A percentile compares a stretch with the other conserved stretches of the same genome.
phyloP scores from a whole-genome alignment of 306 rosid genomes.

The Cyamopsis tetragonoloba region DNA sequence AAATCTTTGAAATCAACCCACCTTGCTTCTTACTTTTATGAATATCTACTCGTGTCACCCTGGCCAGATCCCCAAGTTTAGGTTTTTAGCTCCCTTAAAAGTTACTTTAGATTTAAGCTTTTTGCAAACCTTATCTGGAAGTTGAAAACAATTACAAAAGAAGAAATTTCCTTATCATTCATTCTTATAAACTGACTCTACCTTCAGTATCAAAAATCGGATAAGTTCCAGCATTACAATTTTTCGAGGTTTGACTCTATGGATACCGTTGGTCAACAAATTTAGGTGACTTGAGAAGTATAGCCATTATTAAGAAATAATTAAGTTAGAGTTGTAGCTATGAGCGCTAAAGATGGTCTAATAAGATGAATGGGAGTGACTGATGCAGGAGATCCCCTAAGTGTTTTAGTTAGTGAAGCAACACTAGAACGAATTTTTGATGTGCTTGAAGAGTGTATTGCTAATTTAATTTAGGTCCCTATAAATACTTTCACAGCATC shows the following conservation, averaged over 20 bases:
- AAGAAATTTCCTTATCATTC: not conserved
- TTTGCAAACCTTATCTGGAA: constrained; percentile 3
- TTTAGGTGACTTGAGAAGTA: not conserved
- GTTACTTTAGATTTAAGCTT: constrained; percentile 4
- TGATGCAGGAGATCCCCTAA: not conserved
- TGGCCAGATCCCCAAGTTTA: not conserved
- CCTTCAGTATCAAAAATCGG: not conserved
- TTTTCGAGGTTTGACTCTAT: not conserved
- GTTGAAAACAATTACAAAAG: not conserved
- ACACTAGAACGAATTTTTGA: not conserved
- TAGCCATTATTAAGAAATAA: not conserved
- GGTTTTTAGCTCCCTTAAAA: not conserved
- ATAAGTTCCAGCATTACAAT: not conserved
- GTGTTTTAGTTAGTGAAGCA: not conserved
- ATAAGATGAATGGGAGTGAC: not conserved
- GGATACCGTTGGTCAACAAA: not conserved
- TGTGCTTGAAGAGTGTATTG: not conserved
- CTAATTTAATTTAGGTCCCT: not conserved
- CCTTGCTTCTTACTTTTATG: not conserved
- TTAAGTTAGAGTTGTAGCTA: not conserved
- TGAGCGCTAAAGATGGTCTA: not conserved
- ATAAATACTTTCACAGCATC: not conserved
- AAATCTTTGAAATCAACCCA: not conserved
- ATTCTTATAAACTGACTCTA: not conserved
- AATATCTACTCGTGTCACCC: not conserved